Conservation (phyloP, 2,329 filamentous ascomycete genomes). For the Trichoderma sp. region DNA sequence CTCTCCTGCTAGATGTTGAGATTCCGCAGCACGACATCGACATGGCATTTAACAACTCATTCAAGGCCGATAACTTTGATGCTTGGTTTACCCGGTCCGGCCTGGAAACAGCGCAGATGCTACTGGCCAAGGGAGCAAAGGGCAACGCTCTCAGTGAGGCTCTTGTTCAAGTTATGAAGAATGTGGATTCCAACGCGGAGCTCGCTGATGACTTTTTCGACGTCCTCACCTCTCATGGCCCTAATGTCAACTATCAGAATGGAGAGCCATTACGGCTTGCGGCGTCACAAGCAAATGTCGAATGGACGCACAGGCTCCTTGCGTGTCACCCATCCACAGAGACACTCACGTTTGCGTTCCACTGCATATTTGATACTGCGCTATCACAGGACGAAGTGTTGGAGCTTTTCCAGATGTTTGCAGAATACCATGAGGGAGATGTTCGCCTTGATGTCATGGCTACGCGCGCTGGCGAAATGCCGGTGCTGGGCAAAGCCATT, state of each 20-base stretch:
- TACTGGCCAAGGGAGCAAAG: constrained; percentile 53
- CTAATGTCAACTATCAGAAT: constrained; percentile 53
- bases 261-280: constrained; percentile 59
- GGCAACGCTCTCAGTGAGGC: constrained; percentile 51
- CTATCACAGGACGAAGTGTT: constrained; percentile 54
- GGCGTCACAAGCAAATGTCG: constrained; percentile 53
- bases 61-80: constrained; percentile 45
- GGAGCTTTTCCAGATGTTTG: constrained; percentile 55
- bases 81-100: constrained; percentile 54
- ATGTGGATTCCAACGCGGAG: constrained; percentile 42
- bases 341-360: constrained; percentile 57
- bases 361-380: constrained; percentile 56
- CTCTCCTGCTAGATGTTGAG: constrained; percentile 47
- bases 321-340: constrained; percentile 52
- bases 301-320: constrained; percentile 55
- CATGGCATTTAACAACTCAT: constrained; percentile 49
- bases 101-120: constrained; percentile 49
- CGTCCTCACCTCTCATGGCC: constrained; percentile 44
- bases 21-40: constrained; percentile 49
- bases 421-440: constrained; percentile 52
- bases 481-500: constrained; percentile 56
- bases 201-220: constrained; percentile 52
- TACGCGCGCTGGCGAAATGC: constrained; percentile 46
- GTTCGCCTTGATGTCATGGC: constrained; percentile 55
- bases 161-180: constrained; percentile 51